Evolutionary conservation across 805 yeast genomes (phyloP).

Genomic region (Candida maesae): DNA sequence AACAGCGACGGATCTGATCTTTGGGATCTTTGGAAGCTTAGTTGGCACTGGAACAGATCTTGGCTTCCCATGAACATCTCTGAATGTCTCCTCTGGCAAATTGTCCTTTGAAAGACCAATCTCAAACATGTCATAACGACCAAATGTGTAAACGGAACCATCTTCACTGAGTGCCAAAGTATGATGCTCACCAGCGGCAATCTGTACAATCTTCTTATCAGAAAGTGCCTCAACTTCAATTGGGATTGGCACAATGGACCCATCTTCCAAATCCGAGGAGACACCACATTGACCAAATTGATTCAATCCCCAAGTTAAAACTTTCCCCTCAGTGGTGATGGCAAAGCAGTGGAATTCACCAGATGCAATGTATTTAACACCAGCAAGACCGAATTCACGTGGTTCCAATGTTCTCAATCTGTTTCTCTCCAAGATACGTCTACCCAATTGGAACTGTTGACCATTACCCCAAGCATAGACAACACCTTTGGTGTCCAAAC

Average conservation of each 20-base stretch:
- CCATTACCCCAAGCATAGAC: slow-evolving; percentile 99
- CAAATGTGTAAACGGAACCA: slow-evolving; percentile 82
- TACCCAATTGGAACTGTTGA: slow-evolving; percentile 87
- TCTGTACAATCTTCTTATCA: slow-evolving; percentile 49
- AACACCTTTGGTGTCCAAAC: slow-evolving; percentile 77
- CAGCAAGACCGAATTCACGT: slow-evolving; percentile 75
- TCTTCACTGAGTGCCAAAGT: slow-evolving; percentile 66
- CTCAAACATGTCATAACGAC: slow-evolving; percentile 92
- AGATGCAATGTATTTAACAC: slow-evolving; percentile 75
- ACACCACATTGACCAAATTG: slow-evolving; percentile 96
- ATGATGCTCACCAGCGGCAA: slow-evolving; percentile 96
- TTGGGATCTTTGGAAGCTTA: slow-evolving; percentile 53
- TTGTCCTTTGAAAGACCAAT: slow-evolving; percentile 69
- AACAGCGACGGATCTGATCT: slow-evolving; percentile 57
- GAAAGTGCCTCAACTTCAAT: slow-evolving; percentile 65
- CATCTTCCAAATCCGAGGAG: slow-evolving; percentile 75
- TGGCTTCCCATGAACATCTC: slow-evolving; percentile 74
- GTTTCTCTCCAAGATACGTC: slow-evolving; percentile 77
- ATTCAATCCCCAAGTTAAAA: slow-evolving; percentile 91
- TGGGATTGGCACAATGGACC: slow-evolving; percentile 75
- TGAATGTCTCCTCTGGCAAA: slow-evolving; percentile 69
- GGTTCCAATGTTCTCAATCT: slow-evolving; percentile 72
- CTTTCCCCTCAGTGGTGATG: slow-evolving; percentile 63
- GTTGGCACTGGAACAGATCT: slow-evolving; percentile 89
- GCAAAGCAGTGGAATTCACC: slow-evolving; percentile 98